phyloP scores from a whole-genome alignment of 768 basidiomycete genomes.

The Chalciporus piperatus region DNA sequence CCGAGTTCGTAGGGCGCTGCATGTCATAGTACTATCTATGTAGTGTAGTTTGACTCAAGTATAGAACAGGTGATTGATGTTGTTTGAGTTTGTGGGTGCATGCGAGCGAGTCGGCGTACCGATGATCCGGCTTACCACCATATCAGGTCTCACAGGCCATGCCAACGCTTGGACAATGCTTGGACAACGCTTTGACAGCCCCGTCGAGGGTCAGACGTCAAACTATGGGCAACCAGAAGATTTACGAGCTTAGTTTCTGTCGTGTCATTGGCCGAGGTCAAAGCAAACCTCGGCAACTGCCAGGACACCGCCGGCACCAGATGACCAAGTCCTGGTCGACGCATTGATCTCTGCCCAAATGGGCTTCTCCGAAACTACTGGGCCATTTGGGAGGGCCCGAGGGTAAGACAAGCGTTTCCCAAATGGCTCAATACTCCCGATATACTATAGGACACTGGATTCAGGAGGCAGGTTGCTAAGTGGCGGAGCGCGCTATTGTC shows the following conservation, averaged over 20 bases:
- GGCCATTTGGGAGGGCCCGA: neutral
- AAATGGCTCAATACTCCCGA: conserved; percentile 8
- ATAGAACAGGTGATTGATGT: too few species aligned
- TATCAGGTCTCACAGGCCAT: neutral
- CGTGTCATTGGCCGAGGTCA: neutral
- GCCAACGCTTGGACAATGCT: too few species aligned
- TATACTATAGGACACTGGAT: conserved; percentile 1
- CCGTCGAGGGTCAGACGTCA: neutral
- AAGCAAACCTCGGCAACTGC: neutral
- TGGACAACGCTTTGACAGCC: neutral
- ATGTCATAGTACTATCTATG: neutral
- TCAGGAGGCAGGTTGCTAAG: neutral
- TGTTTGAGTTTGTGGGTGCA: neutral
- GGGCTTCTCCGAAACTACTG: neutral
- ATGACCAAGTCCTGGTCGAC: too few species aligned
- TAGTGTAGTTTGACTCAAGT: too few species aligned
- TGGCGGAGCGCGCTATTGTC: conserved; percentile 6
- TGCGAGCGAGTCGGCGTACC: neutral
- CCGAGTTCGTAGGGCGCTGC: neutral
- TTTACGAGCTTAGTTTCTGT: neutral
- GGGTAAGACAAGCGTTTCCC: neutral
- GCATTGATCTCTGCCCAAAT: too few species aligned
- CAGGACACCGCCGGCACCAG: neutral
- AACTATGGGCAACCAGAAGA: too few species aligned
- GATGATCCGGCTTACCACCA: too few species aligned